Conservation (phyloP, 179 eudicot species). For the Drosera spatulata region DNA sequence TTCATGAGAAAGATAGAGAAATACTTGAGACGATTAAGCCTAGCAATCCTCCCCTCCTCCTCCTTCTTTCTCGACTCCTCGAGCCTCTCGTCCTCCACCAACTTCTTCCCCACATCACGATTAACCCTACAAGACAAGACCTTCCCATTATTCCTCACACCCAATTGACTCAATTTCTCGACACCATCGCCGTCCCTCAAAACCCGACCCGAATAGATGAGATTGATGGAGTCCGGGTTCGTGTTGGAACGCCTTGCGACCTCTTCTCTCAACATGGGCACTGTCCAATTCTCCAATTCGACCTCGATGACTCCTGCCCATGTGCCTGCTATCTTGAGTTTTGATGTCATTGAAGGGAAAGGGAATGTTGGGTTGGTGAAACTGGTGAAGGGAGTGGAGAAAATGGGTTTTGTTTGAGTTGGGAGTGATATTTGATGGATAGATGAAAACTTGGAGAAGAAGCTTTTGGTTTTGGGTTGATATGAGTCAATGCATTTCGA, state of each 20-base stretch:
- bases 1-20: background rate
- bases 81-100: slow-evolving; percentile 14
- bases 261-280: slow-evolving; percentile 47
- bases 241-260: slow-evolving; percentile 39
- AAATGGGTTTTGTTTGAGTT: too few species aligned
- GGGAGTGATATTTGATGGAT: too few species aligned
- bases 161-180: slow-evolving; percentile 38
- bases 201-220: slow-evolving; percentile 64
- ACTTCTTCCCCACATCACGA: slow-evolving; percentile 30
- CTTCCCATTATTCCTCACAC: slow-evolving; percentile 59
- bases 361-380: too few species aligned
- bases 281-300: slow-evolving; percentile 56
- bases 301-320: slow-evolving; percentile 71
- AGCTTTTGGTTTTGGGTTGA: too few species aligned
- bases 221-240: slow-evolving; percentile 28
- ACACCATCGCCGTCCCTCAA: slow-evolving; percentile 39
- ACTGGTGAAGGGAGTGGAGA: too few species aligned
- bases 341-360: slow-evolving; percentile 15
- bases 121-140: slow-evolving; percentile 40
- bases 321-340: slow-evolving; percentile 70
- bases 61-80: slow-evolving; percentile 23
- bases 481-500: too few species aligned
- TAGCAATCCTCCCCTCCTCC: slow-evolving; percentile 51
- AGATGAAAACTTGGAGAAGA: too few species aligned
- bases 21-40: slow-evolving; percentile 63